Conservation (phyloP, 2,329 filamentous ascomycete species). For the Calonectria honghensis region DNA sequence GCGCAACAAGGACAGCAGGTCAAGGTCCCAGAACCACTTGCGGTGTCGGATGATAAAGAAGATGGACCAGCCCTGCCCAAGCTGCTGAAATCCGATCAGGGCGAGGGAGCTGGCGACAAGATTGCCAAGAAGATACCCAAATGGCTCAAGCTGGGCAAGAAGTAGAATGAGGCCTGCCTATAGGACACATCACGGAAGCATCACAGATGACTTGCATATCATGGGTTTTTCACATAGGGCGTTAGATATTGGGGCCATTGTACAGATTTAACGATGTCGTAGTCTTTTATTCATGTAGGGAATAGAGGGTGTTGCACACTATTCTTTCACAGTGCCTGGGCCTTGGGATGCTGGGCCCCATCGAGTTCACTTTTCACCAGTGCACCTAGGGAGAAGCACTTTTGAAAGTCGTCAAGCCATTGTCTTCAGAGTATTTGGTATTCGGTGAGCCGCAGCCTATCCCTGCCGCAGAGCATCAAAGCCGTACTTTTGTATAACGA, state of each 20-base stretch:
- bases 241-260: slow-evolving; percentile 32
- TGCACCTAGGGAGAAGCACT: slow-evolving; percentile 36
- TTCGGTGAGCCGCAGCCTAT: slow-evolving; percentile 60
- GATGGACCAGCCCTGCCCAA: slow-evolving; percentile 45
- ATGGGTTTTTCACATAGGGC: slow-evolving; percentile 38
- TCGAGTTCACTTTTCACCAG: slow-evolving; percentile 10
- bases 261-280: slow-evolving; percentile 8
- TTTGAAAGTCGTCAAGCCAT: slow-evolving; percentile 51
- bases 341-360: background rate
- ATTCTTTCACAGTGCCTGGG: slow-evolving; percentile 5
- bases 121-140: slow-evolving; percentile 84
- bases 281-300: slow-evolving; percentile 25
- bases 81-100: slow-evolving; percentile 59
- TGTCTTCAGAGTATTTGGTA: slow-evolving; percentile 59
- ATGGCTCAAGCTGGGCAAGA: slow-evolving; percentile 85
- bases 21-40: slow-evolving; percentile 75
- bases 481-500: slow-evolving; percentile 56
- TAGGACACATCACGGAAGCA: background rate
- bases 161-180: slow-evolving; percentile 59
- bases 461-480: slow-evolving; percentile 58
- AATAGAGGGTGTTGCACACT: slow-evolving; percentile 34
- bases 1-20: slow-evolving; percentile 79
- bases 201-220: slow-evolving; percentile 30
- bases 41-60: slow-evolving; percentile 63
- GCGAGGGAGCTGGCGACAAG: slow-evolving; percentile 68